Evolutionary conservation across 306 rosid species (phyloP), one percentile per base, ranked within the genome.

Genomic region (Quercus agrifolia): DNA sequence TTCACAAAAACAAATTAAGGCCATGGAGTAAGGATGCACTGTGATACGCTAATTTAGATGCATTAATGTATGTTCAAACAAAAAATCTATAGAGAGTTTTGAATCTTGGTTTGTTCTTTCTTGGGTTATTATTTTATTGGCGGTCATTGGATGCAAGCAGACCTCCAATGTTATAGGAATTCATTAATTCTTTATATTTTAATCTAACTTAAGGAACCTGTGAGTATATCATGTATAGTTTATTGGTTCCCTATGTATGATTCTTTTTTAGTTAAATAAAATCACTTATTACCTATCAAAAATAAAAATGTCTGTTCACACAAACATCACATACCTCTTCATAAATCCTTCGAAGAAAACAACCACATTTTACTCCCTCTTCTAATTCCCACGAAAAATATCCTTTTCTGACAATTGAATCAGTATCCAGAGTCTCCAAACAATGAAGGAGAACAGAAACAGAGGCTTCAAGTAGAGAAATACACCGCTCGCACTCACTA

Each of bases 361-460:
- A 81, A 70, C 97, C 97, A 85, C 97, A 94, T 85, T 83, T 88
- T 75, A 94, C 91, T 59, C 88, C 99, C 88, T 91, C 97, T 70
- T 90, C 91, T 68, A 89, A 85, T 71, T 93, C 85, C 95, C 91
- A 92, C 9, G 90, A 88, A 79, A 92, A 91, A 71, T 52, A 85
- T 76, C 80, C 90, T 81, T 82, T 86, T 70, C 59, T 78, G 72
- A 38, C 20, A 12, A 49, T 57, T 5, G 86, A 82, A 71, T 80
- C 79, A 8, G 83, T 58, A 80, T 83, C 95, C 64, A 85, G 80
- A 8, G 86, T 87, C 88, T 92, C 97, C 90, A 92, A 85, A 85
- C 93, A 94, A 80, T 83, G 81, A 82, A 94, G 92, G 80, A 94
- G 99, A 80, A 78, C 86, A 77, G 86, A 25, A 72, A 90, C 90